Base-by-base conservation (phyloP, 345 rosid species). In the Salix udensis region DNA sequence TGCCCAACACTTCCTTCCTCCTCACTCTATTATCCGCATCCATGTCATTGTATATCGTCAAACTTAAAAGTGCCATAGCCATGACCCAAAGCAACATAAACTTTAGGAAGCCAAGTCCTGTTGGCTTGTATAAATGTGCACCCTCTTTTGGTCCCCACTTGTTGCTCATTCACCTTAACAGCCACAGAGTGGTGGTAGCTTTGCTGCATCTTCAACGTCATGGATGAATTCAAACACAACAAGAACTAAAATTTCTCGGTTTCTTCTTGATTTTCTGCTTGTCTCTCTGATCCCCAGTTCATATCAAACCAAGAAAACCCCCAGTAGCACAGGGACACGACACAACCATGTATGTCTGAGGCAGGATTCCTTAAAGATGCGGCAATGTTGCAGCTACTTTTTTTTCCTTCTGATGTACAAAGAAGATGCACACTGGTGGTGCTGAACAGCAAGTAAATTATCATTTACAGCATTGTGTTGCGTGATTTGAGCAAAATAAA, bases 1-100 rank as follows among this genome's bases (percentile, higher is more conserved):
- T 89, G 7, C 83, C 86, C 82, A 96, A 67, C 21, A 84, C 90
- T 65, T 96, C 99, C 79, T 86, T 86, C 83, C 97, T 91, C 83
- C 91, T 83, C 70, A 87, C 86, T 79, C 88, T 92, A 70, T 83
- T 86, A 23, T 83, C 71, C 74, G 84, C 86, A 81, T 96, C 92
- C 94, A 93, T 90, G 21, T 70, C 36, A 73, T 81, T 83, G 82
- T 85, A 96, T 75, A 92, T 82, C 71, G 46, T 60, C 75, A 73
- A 48, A 83, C 96, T 84, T 13, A 83, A 0, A 68, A 82, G 75
- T 61, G 85, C 87, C 81, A 89, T 79, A 61, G 79, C 52, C 84
- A 89, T 76, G 44, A 90, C 75, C 90, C 89, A 91, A n/a, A 90
- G 74, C 73, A 90, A 23, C 83, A 91, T 65, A 70, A 70, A 84